A percentile compares a stretch with the other conserved stretches of the same genome.
Evolutionary conservation across 768 basidiomycete species (phyloP).

Genomic region (Hygrocybe coccinea): DNA sequence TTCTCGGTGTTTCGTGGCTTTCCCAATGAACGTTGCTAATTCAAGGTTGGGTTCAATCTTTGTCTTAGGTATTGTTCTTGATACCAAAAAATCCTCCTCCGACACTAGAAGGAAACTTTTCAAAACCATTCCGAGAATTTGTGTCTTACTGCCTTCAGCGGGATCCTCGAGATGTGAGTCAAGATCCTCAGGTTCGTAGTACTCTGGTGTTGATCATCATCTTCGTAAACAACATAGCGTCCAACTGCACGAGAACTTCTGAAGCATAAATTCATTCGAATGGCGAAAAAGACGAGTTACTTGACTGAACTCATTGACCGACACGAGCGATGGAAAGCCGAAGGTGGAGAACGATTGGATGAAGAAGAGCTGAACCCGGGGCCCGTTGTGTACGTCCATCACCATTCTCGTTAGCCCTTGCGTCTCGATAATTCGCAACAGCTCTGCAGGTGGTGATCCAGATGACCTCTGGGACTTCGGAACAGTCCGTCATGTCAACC

Average conservation of each 20-base stretch:
- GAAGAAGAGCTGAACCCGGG: conserved; percentile 62
- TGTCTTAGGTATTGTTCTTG: conserved; percentile 83
- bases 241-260: conserved; percentile 92
- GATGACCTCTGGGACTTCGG: conserved; percentile 98
- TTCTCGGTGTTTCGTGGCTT: neutral
- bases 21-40: neutral
- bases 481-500: conserved; percentile 75
- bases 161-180: conserved; percentile 82
- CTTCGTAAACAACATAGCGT: conserved; percentile 64
- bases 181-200: neutral
- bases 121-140: conserved; percentile 91
- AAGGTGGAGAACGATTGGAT: conserved; percentile 73
- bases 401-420: conserved; percentile 4
- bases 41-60: neutral
- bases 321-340: conserved; percentile 87
- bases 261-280: conserved; percentile 92
- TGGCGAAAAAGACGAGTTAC: conserved; percentile 92
- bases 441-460: conserved; percentile 51
- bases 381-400: conserved; percentile 56
- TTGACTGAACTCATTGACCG: conserved; percentile 94
- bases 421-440: conserved; percentile 23
- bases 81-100: conserved; percentile 98
- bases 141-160: conserved; percentile 89
- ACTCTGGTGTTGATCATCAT: neutral
- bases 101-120: conserved; percentile 82